phyloP scores from a whole-genome alignment of 2,329 filamentous ascomycete species.

The Talaromyces atroroseus region DNA sequence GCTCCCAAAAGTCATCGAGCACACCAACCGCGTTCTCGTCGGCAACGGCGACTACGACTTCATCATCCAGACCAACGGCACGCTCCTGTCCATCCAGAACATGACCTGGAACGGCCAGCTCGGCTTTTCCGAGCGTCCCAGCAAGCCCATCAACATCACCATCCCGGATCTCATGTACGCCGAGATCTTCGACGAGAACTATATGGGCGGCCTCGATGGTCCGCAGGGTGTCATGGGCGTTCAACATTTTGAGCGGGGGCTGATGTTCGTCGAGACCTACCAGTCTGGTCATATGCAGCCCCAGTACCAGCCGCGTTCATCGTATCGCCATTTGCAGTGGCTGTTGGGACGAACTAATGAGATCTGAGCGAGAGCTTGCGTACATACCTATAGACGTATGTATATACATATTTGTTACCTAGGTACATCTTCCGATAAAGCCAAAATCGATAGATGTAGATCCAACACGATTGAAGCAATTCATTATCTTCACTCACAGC shows the following conservation, averaged over 20 bases:
- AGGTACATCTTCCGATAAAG: no score
- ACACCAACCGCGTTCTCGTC: slow-evolving; percentile 66
- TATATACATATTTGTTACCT: background rate
- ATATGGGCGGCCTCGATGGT: slow-evolving; percentile 60
- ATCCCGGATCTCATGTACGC: slow-evolving; percentile 52
- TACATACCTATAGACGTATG: background rate
- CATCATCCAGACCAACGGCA: slow-evolving; percentile 63
- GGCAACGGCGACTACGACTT: slow-evolving; percentile 67
- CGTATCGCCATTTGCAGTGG: slow-evolving; percentile 59
- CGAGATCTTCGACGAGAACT: slow-evolving; percentile 47
- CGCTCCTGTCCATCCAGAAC: slow-evolving; percentile 68
- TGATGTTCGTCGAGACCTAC: slow-evolving; percentile 58
- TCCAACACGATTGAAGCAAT: no score
- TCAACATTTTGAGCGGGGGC: slow-evolving; percentile 65
- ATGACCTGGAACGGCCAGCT: slow-evolving; percentile 71
- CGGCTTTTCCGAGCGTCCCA: slow-evolving; percentile 61
- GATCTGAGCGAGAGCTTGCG: background rate
- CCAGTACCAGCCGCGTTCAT: slow-evolving; percentile 62
- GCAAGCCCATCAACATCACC: slow-evolving; percentile 27
- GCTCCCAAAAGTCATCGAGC: slow-evolving; percentile 35
- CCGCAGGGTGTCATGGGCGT: slow-evolving; percentile 63
- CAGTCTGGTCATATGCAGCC: slow-evolving; percentile 40
- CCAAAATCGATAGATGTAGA: no score
- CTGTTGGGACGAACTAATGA: slow-evolving; percentile 23
- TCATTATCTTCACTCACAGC: no score